A percentile compares a stretch with the other conserved stretches of the same genome.
Evolutionary conservation across 768 basidiomycete species (phyloP).

Genomic region (Lepiota brunneoincarnata): DNA sequence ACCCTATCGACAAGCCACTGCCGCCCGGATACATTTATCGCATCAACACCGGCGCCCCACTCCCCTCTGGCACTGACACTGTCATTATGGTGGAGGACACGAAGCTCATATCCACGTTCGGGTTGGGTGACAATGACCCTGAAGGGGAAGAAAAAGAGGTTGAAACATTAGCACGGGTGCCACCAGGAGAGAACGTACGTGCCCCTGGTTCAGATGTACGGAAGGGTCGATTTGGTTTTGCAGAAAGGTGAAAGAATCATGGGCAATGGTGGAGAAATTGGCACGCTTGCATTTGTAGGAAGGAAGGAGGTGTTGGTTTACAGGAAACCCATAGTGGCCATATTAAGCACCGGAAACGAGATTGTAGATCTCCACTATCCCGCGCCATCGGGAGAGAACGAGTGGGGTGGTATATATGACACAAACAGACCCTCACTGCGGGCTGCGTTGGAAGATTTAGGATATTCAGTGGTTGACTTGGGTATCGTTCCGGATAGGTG

Average conservation of each 20-base stretch:
- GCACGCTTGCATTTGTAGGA: slow-evolving; percentile 79
- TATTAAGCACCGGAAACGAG: slow-evolving; percentile 88
- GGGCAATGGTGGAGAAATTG: slow-evolving; percentile 77
- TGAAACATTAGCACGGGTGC: slow-evolving; percentile 60
- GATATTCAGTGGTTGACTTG: slow-evolving; percentile 76
- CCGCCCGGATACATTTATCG: slow-evolving; percentile 59
- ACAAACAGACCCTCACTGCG: slow-evolving; percentile 82
- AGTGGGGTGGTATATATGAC: slow-evolving; percentile 78
- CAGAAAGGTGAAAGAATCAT: slow-evolving; percentile 58
- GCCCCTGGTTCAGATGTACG: slow-evolving; percentile 71
- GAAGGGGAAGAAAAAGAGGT: slow-evolving; percentile 71
- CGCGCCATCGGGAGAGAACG: slow-evolving; percentile 26
- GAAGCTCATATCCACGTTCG: slow-evolving; percentile 54
- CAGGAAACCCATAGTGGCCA: slow-evolving; percentile 71
- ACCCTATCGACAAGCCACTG: slow-evolving; percentile 43
- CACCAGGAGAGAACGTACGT: slow-evolving; percentile 69
- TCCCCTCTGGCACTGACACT: slow-evolving; percentile 72
- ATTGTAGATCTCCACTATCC: slow-evolving; percentile 58
- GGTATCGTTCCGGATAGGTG: slow-evolving; percentile 80
- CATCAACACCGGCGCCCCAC: slow-evolving; percentile 83
- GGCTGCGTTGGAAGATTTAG: slow-evolving; percentile 66
- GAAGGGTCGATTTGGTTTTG: slow-evolving; percentile 65
- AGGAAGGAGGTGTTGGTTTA: slow-evolving; percentile 66
- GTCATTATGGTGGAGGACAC: slow-evolving; percentile 97
- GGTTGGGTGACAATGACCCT: slow-evolving; percentile 29